Evolutionary conservation across 805 yeast genomes (phyloP).

Genomic region (Ogataea paradorogensis): DNA sequence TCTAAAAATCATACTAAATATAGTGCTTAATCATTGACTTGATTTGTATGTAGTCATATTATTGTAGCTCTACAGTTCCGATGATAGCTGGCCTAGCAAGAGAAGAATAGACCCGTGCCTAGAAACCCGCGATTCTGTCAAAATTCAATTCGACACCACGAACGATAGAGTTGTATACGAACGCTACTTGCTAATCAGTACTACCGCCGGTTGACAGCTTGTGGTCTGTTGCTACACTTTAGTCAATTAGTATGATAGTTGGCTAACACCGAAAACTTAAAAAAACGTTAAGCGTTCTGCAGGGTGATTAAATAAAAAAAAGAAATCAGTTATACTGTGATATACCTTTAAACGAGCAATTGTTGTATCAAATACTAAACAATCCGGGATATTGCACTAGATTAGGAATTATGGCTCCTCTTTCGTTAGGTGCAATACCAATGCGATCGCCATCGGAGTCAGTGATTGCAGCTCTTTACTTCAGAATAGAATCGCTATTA

Average conservation of each 20-base stretch:
- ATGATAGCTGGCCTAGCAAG: no score
- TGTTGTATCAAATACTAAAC: background rate
- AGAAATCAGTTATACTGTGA: slow-evolving; percentile 1
- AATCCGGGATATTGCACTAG: background rate
- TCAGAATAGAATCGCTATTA: slow-evolving; percentile 32
- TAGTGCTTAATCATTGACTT: slow-evolving; percentile 14
- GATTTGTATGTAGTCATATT: slow-evolving; percentile 1
- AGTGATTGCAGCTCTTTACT: slow-evolving; percentile 35
- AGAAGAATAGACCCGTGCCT: no score
- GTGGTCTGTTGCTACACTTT: no score
- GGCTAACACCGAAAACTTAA: no score
- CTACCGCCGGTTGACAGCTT: no score
- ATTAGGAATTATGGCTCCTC: background rate
- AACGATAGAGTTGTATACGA: no score
- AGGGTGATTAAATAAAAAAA: slow-evolving; percentile 5
- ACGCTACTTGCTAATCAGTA: no score
- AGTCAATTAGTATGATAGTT: no score
- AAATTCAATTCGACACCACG: no score
- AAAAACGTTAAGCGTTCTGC: slow-evolving; percentile 10
- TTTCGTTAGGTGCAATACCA: slow-evolving; percentile 5
- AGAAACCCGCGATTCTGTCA: no score
- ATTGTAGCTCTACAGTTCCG: no score
- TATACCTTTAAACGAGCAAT: background rate
- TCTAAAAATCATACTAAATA: slow-evolving; percentile 26
- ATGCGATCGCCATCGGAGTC: slow-evolving; percentile 18